These are phyloP conservation scores for Ophiostoma himal-ulmi DNA, from an alignment of 2,329 filamentous ascomycete genomes.

Conservation along the genomic window DNA sequence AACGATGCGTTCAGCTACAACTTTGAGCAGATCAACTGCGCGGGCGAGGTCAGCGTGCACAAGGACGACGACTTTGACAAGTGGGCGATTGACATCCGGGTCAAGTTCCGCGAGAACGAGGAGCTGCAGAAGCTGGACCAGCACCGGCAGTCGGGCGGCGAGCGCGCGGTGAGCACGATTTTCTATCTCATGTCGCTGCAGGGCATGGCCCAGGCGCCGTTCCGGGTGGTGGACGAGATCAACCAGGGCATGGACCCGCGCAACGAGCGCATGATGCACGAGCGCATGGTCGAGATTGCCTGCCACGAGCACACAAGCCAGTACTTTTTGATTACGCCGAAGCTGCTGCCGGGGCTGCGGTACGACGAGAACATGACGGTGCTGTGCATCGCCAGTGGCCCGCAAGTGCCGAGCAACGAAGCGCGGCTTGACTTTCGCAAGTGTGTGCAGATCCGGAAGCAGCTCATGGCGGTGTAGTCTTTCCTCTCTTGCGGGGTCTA, in stretches of 20 bases:
- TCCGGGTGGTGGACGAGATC: slow-evolving; percentile 98
- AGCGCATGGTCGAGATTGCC: slow-evolving; percentile 96
- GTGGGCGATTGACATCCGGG: slow-evolving; percentile 90
- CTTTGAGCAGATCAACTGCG: slow-evolving; percentile 89
- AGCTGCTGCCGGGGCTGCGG: slow-evolving; percentile 75
- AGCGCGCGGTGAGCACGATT: slow-evolving; percentile 92
- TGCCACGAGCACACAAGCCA: slow-evolving; percentile 73
- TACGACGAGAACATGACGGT: slow-evolving; percentile 91
- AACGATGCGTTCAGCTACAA: slow-evolving; percentile 89
- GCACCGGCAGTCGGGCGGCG: slow-evolving; percentile 91
- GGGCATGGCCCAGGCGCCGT: slow-evolving; percentile 85
- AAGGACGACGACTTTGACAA: slow-evolving; percentile 91
- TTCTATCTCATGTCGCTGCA: slow-evolving; percentile 99
- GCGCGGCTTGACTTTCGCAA: slow-evolving; percentile 44
- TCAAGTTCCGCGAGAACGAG: slow-evolving; percentile 84
- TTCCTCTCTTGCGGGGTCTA: not conserved
- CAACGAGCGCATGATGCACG: slow-evolving; percentile 97
- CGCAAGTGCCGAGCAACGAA: slow-evolving; percentile 57
- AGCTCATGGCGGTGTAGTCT: slow-evolving; percentile 11
- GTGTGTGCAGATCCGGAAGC: slow-evolving; percentile 24
- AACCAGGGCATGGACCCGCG: slow-evolving; percentile 99
- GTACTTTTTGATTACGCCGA: slow-evolving; percentile 98
- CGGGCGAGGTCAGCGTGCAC: slow-evolving; percentile 79
- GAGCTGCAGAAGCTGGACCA: slow-evolving; percentile 77
- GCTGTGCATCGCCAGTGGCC: slow-evolving; percentile 87